Evolutionary conservation across 345 rosid genomes (phyloP).

Genomic region (Carallia pectinifolia): DNA sequence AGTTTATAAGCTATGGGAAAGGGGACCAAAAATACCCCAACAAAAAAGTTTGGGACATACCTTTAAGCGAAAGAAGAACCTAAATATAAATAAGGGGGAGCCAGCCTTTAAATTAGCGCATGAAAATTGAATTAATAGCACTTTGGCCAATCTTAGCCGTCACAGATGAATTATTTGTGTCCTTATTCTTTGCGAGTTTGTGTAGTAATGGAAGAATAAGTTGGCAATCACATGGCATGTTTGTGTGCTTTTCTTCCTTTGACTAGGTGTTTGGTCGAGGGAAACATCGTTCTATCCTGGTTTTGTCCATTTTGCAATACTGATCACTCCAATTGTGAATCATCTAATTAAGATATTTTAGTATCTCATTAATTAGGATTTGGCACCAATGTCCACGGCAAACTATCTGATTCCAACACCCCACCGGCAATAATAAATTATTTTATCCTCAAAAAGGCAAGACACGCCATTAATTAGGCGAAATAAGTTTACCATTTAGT

Average conservation of each 20-base stretch:
- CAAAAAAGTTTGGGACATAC: too few species aligned
- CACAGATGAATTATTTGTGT: constrained; percentile 1
- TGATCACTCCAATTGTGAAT: neutral
- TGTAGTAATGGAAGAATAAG: constrained; percentile 21
- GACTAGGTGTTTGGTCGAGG: constrained; percentile 19
- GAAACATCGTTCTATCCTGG: constrained; percentile 24
- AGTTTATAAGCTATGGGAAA: too few species aligned
- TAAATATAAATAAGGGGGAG: neutral
- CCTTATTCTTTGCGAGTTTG: neutral
- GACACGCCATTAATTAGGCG: too few species aligned
- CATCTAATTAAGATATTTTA: too few species aligned
- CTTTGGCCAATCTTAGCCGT: constrained; percentile 13
- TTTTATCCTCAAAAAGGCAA: too few species aligned
- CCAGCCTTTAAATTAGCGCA: neutral
- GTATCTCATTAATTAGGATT: too few species aligned
- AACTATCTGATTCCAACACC: too few species aligned
- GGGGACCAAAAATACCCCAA: too few species aligned
- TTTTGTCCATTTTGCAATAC: constrained; percentile 6
- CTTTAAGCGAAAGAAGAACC: neutral
- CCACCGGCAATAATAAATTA: too few species aligned
- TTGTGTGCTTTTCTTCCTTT: constrained; percentile 12
- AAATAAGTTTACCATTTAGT: too few species aligned
- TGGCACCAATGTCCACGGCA: too few species aligned
- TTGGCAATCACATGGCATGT: constrained; percentile 73
- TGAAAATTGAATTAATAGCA: constrained; percentile 17